Conservation (phyloP, 306 rosid genomes). For the Castanea sativa region DNA sequence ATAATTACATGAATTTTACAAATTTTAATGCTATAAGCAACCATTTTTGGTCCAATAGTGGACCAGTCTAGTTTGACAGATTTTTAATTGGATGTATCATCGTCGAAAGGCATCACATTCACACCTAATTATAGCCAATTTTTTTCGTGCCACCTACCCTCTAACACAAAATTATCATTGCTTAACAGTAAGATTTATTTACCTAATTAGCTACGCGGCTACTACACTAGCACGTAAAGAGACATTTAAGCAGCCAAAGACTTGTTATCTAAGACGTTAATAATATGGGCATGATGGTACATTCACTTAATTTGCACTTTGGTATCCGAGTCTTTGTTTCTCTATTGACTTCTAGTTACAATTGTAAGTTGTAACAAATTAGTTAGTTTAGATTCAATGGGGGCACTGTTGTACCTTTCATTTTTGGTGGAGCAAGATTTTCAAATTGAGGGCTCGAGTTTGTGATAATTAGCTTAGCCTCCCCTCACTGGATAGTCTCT, state of each 20-base stretch:
- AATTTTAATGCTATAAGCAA: neutral
- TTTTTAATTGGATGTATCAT: neutral
- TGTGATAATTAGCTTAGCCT: no score
- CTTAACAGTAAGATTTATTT: no score
- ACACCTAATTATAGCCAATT: no score
- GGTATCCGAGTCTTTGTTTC: neutral
- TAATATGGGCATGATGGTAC: neutral
- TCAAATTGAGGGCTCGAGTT: neutral
- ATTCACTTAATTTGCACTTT: no score
- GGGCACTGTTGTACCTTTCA: neutral
- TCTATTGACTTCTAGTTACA: neutral
- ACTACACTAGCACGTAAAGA: no score
- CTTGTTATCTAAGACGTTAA: no score
- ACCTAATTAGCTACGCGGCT: no score
- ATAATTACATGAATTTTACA: neutral
- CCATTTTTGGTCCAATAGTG: neutral
- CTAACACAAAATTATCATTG: no score
- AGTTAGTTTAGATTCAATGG: neutral
- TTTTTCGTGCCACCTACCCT: no score
- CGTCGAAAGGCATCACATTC: neutral
- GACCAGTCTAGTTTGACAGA: neutral
- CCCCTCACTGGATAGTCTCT: no score
- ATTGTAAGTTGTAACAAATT: neutral
- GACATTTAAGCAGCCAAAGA: no score
- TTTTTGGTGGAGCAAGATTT: neutral